phyloP scores from a whole-genome alignment of 2,329 filamentous ascomycete genomes.

The Dactylellina cionopaga region DNA sequence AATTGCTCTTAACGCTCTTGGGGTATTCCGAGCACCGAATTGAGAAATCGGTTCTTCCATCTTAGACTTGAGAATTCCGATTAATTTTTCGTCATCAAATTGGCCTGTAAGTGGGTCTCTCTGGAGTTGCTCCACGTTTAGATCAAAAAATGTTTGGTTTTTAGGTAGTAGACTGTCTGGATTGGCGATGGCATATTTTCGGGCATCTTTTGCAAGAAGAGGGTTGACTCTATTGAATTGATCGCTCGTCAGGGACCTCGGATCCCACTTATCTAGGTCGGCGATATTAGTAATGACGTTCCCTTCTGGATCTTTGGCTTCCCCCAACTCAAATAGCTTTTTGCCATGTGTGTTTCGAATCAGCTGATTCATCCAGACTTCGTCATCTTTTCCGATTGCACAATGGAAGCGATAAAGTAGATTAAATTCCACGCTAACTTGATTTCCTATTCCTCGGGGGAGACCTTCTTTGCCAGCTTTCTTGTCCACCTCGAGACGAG shows the following conservation, averaged over 20 bases:
- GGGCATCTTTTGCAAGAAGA: slow-evolving; percentile 29
- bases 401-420: slow-evolving; percentile 74
- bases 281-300: slow-evolving; percentile 21
- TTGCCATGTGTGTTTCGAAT: slow-evolving; percentile 64
- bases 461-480: slow-evolving; percentile 62
- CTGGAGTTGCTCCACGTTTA: slow-evolving; percentile 54
- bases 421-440: slow-evolving; percentile 75
- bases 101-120: slow-evolving; percentile 38
- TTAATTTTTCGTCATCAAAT: slow-evolving; percentile 69
- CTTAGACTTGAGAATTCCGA: slow-evolving; percentile 66
- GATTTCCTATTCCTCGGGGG: slow-evolving; percentile 71
- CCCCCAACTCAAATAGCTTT: slow-evolving; percentile 61
- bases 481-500: slow-evolving; percentile 69
- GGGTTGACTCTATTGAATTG: slow-evolving; percentile 38
- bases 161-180: slow-evolving; percentile 20
- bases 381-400: slow-evolving; percentile 70
- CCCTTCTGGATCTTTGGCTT: slow-evolving; percentile 57
- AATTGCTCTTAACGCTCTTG: slow-evolving; percentile 68
- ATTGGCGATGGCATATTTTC: slow-evolving; percentile 9
- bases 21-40: slow-evolving; percentile 71
- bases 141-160: slow-evolving; percentile 51
- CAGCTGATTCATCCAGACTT: slow-evolving; percentile 70
- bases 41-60: slow-evolving; percentile 71
- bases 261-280: slow-evolving; percentile 40
- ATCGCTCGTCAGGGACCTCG: slow-evolving; percentile 52